Conservation (phyloP, 2,329 filamentous ascomycete species). For the Scleromitrula shiraiana region DNA sequence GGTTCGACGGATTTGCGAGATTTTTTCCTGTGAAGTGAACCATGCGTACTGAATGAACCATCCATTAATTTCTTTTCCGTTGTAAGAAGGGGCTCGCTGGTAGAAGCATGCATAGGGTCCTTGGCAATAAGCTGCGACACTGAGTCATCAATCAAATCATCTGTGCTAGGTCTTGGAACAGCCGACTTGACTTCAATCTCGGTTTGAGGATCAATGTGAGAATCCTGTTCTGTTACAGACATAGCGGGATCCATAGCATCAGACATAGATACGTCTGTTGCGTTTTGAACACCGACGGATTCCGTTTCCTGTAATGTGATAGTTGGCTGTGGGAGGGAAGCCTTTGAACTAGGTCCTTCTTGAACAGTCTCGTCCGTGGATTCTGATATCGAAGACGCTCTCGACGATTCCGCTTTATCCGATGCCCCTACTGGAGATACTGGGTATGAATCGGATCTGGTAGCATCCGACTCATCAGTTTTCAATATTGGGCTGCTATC, state of each 20-base stretch:
- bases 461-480: constrained; percentile 28
- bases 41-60: constrained; percentile 1
- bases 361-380: constrained; percentile 52
- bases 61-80: neutral
- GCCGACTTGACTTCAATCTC: neutral
- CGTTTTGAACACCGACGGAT: neutral
- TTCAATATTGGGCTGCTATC: constrained; percentile 36
- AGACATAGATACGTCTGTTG: too few species aligned
- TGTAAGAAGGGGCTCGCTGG: neutral
- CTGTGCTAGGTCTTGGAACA: too few species aligned
- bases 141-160: too few species aligned
- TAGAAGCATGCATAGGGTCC: constrained; percentile 8
- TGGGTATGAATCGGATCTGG: constrained; percentile 49
- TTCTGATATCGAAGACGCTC: constrained; percentile 56
- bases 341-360: constrained; percentile 17
- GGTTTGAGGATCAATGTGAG: neutral
- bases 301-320: neutral
- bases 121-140: too few species aligned
- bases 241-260: too few species aligned
- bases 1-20: constrained; percentile 36
- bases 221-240: neutral
- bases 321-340: neutral
- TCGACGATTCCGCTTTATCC: constrained; percentile 51
- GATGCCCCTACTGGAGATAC: constrained; percentile 48
- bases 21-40: constrained; percentile 13